Conservation (phyloP, 257 asterid species). For the Ligustrum vulgare region DNA sequence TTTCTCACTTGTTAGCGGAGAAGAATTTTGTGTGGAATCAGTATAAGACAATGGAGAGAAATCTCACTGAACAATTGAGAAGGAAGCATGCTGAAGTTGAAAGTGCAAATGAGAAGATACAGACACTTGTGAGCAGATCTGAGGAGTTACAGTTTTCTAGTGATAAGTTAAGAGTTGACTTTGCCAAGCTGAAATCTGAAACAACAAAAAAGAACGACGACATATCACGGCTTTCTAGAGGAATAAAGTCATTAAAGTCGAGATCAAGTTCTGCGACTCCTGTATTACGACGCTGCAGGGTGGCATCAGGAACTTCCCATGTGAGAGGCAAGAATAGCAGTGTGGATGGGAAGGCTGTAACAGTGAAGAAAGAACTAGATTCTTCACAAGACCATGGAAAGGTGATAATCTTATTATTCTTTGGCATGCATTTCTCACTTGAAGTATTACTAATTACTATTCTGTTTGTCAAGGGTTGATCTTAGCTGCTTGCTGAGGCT, state of each 20-base stretch:
- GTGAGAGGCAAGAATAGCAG: conserved; percentile 20
- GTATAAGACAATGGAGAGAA: conserved; percentile 57
- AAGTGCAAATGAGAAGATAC: conserved; percentile 53
- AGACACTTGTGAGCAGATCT: conserved; percentile 34
- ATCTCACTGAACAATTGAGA: conserved; percentile 40
- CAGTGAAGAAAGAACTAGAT: conserved; percentile 37
- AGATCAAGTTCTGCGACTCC: conserved; percentile 39
- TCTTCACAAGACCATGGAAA: conserved; percentile 39
- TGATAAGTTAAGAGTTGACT: conserved; percentile 37
- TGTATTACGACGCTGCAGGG: conserved; percentile 38
- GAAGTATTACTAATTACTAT: not conserved
- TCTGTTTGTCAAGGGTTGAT: not conserved
- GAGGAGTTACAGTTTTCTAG: conserved; percentile 52
- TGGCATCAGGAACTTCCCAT: conserved; percentile 22
- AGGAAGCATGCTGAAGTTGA: conserved; percentile 50
- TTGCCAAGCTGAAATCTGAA: conserved; percentile 49
- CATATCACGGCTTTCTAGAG: conserved; percentile 44
- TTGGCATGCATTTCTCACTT: not conserved
- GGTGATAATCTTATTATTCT: conserved; percentile 31
- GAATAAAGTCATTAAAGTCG: conserved; percentile 46
- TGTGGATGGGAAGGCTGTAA: conserved; percentile 22
- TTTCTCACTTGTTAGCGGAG: conserved; percentile 60
- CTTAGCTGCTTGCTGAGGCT: not conserved
- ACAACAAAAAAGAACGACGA: conserved; percentile 49
- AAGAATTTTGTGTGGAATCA: conserved; percentile 81